phyloP scores from a whole-genome alignment of 2,329 filamentous ascomycete species.

The Penicillium palitans region DNA sequence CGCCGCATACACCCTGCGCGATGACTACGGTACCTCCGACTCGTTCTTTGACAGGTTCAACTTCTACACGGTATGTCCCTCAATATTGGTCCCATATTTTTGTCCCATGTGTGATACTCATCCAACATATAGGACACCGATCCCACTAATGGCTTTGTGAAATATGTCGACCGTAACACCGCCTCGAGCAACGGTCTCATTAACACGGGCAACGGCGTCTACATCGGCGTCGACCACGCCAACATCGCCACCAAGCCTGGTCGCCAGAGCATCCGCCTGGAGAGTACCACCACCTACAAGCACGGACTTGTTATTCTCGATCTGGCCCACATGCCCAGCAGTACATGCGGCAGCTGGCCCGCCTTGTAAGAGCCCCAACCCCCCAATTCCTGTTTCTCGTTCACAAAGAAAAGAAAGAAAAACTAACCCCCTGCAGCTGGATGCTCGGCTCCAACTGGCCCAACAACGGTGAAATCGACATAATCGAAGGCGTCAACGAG shows the following conservation, averaged over 20 bases:
- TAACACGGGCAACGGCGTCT: conserved; percentile 57
- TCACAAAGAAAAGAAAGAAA: background rate
- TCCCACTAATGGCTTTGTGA: conserved; percentile 73
- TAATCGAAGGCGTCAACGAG: conserved; percentile 74
- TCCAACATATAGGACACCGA: conserved; percentile 49
- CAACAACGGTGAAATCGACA: conserved; percentile 70
- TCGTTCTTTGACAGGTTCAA: conserved; percentile 55
- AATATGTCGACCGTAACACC: conserved; percentile 61
- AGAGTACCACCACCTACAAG: conserved; percentile 63
- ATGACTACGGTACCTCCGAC: conserved; percentile 48
- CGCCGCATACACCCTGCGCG: conserved; percentile 46
- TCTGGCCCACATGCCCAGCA: conserved; percentile 70
- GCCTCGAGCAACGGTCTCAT: conserved; percentile 62
- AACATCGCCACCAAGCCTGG: conserved; percentile 59
- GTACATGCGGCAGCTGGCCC: conserved; percentile 71
- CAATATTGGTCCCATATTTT: background rate
- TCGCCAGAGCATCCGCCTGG: conserved; percentile 69
- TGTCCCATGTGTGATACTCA: background rate
- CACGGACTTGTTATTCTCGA: conserved; percentile 71
- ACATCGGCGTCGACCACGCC: conserved; percentile 68
- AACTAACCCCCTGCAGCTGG: conserved; percentile 38
- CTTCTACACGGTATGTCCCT: conserved; percentile 51
- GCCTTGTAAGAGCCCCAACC: conserved; percentile 53
- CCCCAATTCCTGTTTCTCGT: background rate
- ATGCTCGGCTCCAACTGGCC: conserved; percentile 70